phyloP scores from a whole-genome alignment of 345 rosid genomes.

The Populus simonii region DNA sequence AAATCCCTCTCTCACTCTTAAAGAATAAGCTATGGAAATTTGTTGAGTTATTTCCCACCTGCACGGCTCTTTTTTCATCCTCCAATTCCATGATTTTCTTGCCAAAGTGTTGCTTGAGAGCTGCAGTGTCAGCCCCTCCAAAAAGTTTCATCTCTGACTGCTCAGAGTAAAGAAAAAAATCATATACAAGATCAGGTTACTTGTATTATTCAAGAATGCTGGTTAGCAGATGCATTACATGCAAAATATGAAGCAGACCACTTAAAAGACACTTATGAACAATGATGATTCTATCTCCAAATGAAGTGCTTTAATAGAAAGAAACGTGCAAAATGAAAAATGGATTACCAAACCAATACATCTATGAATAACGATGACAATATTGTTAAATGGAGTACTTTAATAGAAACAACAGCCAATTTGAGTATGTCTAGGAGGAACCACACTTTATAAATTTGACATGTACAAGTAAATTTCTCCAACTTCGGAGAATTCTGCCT shows the following conservation, averaged over 20 bases:
- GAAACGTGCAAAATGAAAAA: background rate
- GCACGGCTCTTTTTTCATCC: conserved; percentile 84
- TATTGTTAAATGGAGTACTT: background rate
- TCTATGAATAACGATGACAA: background rate
- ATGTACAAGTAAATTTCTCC: background rate
- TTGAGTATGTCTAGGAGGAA: background rate
- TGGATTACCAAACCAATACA: background rate
- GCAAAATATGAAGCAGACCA: conserved; percentile 3
- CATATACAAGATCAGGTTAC: background rate
- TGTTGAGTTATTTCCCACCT: conserved; percentile 42
- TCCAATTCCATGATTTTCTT: conserved; percentile 88
- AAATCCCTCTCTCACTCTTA: background rate
- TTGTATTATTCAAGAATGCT: background rate
- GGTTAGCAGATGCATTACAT: background rate
- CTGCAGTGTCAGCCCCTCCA: conserved; percentile 64
- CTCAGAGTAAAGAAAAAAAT: conserved; percentile 12
- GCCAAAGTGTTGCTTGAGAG: conserved; percentile 91
- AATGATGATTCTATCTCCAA: background rate
- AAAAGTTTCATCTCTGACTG: conserved; percentile 95
- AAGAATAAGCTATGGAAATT: background rate
- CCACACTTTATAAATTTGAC: background rate
- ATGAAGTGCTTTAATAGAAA: background rate
- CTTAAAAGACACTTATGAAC: background rate
- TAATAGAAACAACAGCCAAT: background rate
- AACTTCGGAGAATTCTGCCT: background rate